A percentile compares a stretch with the other conserved stretches of the same genome.
phyloP scores from a whole-genome alignment of 805 yeast species.

The Cyberlindnera amylophila region DNA sequence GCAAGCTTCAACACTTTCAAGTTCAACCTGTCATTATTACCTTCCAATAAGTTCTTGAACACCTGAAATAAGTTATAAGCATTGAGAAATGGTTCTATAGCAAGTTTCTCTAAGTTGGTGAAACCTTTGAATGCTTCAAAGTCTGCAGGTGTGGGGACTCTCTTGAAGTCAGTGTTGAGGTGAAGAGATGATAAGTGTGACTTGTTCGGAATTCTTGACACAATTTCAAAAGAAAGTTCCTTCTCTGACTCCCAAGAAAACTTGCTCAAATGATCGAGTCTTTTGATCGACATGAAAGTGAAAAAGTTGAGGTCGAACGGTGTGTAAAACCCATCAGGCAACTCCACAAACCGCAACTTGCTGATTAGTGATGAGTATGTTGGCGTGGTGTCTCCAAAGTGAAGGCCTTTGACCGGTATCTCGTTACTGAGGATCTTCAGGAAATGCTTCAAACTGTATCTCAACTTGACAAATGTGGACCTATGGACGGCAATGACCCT shows the following conservation, averaged over 20 bases:
- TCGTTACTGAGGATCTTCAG: slow-evolving; percentile 18
- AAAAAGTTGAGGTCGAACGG: slow-evolving; percentile 32
- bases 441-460: slow-evolving; percentile 38
- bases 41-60: slow-evolving; percentile 16
- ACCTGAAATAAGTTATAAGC: slow-evolving; percentile 25
- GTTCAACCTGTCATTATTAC: slow-evolving; percentile 5
- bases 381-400: background rate
- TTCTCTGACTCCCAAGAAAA: slow-evolving; percentile 33
- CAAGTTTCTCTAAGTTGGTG: slow-evolving; percentile 31
- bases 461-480: slow-evolving; percentile 33
- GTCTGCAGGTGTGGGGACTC: slow-evolving; percentile 9
- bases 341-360: slow-evolving; percentile 31
- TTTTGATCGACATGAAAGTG: slow-evolving; percentile 25
- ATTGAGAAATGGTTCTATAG: slow-evolving; percentile 35
- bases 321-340: slow-evolving; percentile 41
- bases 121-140: slow-evolving; percentile 20
- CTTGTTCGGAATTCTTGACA: slow-evolving; percentile 33
- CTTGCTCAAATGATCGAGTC: slow-evolving; percentile 27
- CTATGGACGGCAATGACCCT: slow-evolving; percentile 1
- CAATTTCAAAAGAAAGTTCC: slow-evolving; percentile 31
- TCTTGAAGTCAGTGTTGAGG: slow-evolving; percentile 31
- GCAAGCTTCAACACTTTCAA: slow-evolving; percentile 16
- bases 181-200: slow-evolving; percentile 26
- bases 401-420: slow-evolving; percentile 5
- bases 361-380: slow-evolving; percentile 22